phyloP scores from a whole-genome alignment of 345 rosid genomes.

The Luvunga scandens region DNA sequence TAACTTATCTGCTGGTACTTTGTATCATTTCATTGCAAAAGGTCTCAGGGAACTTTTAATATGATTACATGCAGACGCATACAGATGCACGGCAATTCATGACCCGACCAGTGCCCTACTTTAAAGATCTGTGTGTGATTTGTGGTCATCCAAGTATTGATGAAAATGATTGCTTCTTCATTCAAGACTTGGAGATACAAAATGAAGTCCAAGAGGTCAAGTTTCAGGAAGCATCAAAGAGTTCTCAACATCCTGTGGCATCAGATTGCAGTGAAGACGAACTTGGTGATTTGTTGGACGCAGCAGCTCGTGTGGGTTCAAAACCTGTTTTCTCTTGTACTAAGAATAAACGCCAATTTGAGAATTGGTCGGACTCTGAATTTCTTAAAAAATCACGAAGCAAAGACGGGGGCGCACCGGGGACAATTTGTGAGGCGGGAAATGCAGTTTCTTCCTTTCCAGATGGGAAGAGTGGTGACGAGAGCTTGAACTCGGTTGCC shows the following conservation, averaged over 20 bases:
- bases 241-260: constrained; percentile 29
- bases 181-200: constrained; percentile 50
- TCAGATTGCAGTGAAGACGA: constrained; percentile 46
- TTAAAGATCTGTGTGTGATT: constrained; percentile 62
- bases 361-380: constrained; percentile 26
- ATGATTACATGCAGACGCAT: constrained; percentile 49
- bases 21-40: not conserved
- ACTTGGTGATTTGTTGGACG: constrained; percentile 25
- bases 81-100: constrained; percentile 71
- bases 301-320: constrained; percentile 19
- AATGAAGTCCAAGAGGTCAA: constrained; percentile 35
- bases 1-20: not conserved
- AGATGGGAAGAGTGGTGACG: constrained; percentile 34
- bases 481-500: constrained; percentile 26
- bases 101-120: constrained; percentile 77
- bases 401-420: constrained; percentile 23
- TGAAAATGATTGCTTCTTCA: constrained; percentile 46
- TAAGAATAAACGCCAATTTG: constrained; percentile 46
- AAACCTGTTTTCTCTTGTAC: constrained; percentile 22
- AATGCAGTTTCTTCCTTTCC: constrained; percentile 32
- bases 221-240: constrained; percentile 23
- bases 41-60: constrained; percentile 4
- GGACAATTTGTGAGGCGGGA: constrained; percentile 26
- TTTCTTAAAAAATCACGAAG: constrained; percentile 36
- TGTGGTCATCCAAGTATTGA: constrained; percentile 43